A percentile compares a stretch with the other conserved stretches of the same genome.
Conservation (phyloP, 2,329 filamentous ascomycete species). For the Atkinsonella texensis region DNA sequence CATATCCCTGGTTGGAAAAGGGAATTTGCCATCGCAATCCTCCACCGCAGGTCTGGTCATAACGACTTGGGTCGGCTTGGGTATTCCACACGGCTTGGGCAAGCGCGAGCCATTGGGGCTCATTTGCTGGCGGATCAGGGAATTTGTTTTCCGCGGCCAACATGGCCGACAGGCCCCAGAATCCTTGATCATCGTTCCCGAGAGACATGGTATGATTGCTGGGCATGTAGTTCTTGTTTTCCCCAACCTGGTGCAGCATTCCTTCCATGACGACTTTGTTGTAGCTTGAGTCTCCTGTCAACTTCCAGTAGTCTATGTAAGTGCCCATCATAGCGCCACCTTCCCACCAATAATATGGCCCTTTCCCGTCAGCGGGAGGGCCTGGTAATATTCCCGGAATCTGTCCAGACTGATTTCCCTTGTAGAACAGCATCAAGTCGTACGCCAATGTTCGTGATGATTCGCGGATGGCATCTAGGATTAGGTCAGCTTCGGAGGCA, state of each 20-base stretch:
- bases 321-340: slow-evolving; percentile 57
- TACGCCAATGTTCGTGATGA: slow-evolving; percentile 35
- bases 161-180: slow-evolving; percentile 59
- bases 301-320: slow-evolving; percentile 58
- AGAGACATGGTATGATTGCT: slow-evolving; percentile 44
- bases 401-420: slow-evolving; percentile 36
- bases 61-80: slow-evolving; percentile 47
- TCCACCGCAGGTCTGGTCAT: slow-evolving; percentile 51
- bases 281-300: slow-evolving; percentile 52
- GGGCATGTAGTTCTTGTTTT: slow-evolving; percentile 46
- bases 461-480: slow-evolving; percentile 31
- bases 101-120: slow-evolving; percentile 51
- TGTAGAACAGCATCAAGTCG: slow-evolving; percentile 39
- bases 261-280: slow-evolving; percentile 45
- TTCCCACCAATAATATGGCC: slow-evolving; percentile 66
- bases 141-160: slow-evolving; percentile 54
- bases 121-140: slow-evolving; percentile 39
- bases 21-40: slow-evolving; percentile 72
- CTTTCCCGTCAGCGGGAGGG: slow-evolving; percentile 31
- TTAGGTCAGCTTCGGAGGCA: neutral
- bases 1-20: slow-evolving; percentile 59
- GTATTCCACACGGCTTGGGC: slow-evolving; percentile 60
- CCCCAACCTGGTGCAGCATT: slow-evolving; percentile 47
- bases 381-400: slow-evolving; percentile 46
- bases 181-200: slow-evolving; percentile 60